These are phyloP conservation scores for Prunus kanzakura DNA, from an alignment of 306 rosid species.

Conservation along the genomic window DNA sequence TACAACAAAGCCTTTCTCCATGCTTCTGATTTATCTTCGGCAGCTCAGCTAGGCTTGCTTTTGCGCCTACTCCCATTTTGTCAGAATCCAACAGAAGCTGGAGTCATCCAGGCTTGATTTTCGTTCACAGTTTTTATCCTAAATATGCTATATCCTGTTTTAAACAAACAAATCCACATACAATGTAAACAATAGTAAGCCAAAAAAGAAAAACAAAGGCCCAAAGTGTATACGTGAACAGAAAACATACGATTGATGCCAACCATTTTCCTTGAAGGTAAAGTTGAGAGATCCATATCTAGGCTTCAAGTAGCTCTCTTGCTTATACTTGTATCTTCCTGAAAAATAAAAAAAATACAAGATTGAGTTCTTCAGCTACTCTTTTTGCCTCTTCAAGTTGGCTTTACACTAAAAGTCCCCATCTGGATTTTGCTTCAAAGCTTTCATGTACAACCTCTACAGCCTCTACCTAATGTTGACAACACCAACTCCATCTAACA, in stretches of 20 bases:
- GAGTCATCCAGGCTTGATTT: too few relatives aligned
- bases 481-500: slow-evolving; percentile 4
- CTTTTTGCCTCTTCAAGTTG: background rate
- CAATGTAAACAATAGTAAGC: too few relatives aligned
- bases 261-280: background rate
- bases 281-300: background rate
- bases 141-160: background rate
- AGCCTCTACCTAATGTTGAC: background rate
- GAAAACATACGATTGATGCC: background rate
- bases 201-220: background rate
- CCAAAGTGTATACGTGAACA: background rate
- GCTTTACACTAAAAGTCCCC: background rate
- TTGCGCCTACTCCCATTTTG: too few relatives aligned
- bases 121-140: too few relatives aligned
- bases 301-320: background rate
- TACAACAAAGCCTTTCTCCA: too few relatives aligned
- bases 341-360: background rate
- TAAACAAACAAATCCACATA: background rate
- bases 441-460: background rate
- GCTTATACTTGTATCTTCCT: background rate
- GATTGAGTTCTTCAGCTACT: background rate
- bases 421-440: slow-evolving; percentile 7
- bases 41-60: too few relatives aligned
- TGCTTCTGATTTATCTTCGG: too few relatives aligned
- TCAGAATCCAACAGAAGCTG: too few relatives aligned